phyloP scores from a whole-genome alignment of 2,329 filamentous ascomycete genomes.

The Dendrostoma leiphaemia region DNA sequence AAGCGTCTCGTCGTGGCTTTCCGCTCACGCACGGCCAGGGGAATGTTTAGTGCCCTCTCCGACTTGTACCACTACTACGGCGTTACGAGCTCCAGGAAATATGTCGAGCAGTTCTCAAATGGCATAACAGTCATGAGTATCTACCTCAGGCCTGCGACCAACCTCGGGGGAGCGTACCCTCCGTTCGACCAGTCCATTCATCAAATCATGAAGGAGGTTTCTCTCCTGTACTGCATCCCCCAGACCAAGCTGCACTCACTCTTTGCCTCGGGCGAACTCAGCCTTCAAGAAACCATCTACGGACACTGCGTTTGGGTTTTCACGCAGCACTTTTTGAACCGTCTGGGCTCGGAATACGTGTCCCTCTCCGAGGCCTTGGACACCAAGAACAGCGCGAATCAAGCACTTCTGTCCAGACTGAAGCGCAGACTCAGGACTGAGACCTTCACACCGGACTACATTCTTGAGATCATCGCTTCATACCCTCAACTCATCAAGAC shows the following conservation, averaged over 20 bases:
- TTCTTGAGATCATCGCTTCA: slow-evolving; percentile 90
- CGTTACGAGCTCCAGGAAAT: slow-evolving; percentile 92
- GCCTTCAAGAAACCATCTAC: slow-evolving; percentile 95
- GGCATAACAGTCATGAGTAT: slow-evolving; percentile 96
- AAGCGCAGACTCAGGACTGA: slow-evolving; percentile 94
- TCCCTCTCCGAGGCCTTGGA: slow-evolving; percentile 82
- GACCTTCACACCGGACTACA: slow-evolving; percentile 98
- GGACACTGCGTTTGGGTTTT: slow-evolving; percentile 98
- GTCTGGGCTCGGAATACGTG: slow-evolving; percentile 86
- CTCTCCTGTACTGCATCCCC: slow-evolving; percentile 93
- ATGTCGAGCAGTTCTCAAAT: slow-evolving; percentile 98
- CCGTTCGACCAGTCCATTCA: slow-evolving; percentile 93
- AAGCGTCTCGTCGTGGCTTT: slow-evolving; percentile 95
- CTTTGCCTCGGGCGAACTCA: slow-evolving; percentile 82
- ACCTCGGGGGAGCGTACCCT: slow-evolving; percentile 59
- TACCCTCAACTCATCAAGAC: slow-evolving; percentile 85
- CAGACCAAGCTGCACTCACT: slow-evolving; percentile 93
- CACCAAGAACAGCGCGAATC: slow-evolving; percentile 76
- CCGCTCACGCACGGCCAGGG: slow-evolving; percentile 86
- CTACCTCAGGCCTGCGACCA: slow-evolving; percentile 75
- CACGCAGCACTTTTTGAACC: slow-evolving; percentile 96
- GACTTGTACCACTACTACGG: slow-evolving; percentile 99
- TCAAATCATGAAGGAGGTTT: slow-evolving; percentile 98
- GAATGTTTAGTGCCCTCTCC: slow-evolving; percentile 91
- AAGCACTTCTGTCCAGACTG: slow-evolving; percentile 85